Evolutionary conservation across 305 asterid species (phyloP), one percentile per base, ranked within the genome.

Genomic region (Andrographis paniculata): DNA sequence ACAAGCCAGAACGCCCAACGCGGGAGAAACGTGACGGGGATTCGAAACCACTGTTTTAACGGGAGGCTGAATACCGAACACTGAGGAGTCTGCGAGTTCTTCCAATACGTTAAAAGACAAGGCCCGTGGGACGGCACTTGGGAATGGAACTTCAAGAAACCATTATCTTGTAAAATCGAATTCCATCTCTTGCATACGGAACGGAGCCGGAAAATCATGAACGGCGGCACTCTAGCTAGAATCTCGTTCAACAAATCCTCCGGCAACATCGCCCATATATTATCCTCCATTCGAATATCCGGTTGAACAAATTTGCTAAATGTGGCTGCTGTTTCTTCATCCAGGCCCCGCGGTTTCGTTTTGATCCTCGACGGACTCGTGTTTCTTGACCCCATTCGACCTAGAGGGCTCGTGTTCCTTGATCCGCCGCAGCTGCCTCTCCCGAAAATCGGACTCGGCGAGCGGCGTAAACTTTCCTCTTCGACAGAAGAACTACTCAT

Each of bases 101-200:
- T 87, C 93, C 95, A 91, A 46, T 75, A 91, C 0, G 99, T 91
- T 21, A 91, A 70, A 62, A 91, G 95, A 57, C 99, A 91, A 33
- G 99, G 99, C 37, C 99, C 96, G 20, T 91, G 99, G 48, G 96
- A 84, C 14, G 95, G 96, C 23, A 81, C 85, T 50, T 87, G 95
- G 0, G 99, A 91, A 65, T 91, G 99, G 37, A 87, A 87, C 71
- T 75, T 83, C 75, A 91, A 59, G 49, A 91, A 91, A 69, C 96
- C 71, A 48, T 62, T 78, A 49, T 91, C 99, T 60, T 87, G 96
- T 66, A 91, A 66, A 53, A 91, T 87, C 1, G 80, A 91, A 56
- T 87, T 91, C 99, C 99, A 91, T 63, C 99, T 84, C 49, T 75
- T 91, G 41, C 99, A 91, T 51, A 87, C 96, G 17, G 94, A 79